A percentile compares a stretch with the other conserved stretches of the same genome.
These are phyloP conservation scores for Fomitopsis pulvina DNA, from an alignment of 768 basidiomycete species.

Conservation along the genomic window DNA sequence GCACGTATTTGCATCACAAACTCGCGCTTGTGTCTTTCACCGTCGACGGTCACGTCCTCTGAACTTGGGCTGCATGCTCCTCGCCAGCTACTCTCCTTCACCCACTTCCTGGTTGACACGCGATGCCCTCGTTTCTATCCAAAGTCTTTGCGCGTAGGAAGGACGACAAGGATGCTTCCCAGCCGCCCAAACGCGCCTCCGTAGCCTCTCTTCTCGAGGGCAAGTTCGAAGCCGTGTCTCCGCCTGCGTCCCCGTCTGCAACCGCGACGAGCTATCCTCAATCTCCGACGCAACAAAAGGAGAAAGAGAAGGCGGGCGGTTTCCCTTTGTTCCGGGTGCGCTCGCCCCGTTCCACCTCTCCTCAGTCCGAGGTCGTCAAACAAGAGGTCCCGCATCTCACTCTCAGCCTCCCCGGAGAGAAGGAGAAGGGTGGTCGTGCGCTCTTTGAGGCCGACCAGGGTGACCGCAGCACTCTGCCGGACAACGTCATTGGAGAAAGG, in stretches of 20 bases:
- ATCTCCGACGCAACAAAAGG: slow-evolving; percentile 25
- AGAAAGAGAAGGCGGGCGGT: slow-evolving; percentile 32
- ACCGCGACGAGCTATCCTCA: slow-evolving; percentile 20
- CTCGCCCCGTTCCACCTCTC: slow-evolving; percentile 34
- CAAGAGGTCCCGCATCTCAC: slow-evolving; percentile 49
- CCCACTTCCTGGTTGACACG: background rate
- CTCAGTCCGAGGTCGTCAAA: slow-evolving; percentile 26
- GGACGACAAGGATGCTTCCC: slow-evolving; percentile 42
- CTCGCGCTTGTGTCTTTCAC: background rate
- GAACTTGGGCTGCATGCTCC: slow-evolving; percentile 2
- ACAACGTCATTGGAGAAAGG: slow-evolving; percentile 49
- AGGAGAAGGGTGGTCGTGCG: slow-evolving; percentile 38
- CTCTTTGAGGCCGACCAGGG: slow-evolving; percentile 58
- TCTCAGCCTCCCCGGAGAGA: slow-evolving; percentile 50
- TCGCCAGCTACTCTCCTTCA: background rate
- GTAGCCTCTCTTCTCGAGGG: slow-evolving; percentile 56
- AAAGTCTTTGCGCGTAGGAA: slow-evolving; percentile 76
- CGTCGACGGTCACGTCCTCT: background rate
- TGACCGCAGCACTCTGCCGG: slow-evolving; percentile 38
- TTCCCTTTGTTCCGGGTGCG: slow-evolving; percentile 48
- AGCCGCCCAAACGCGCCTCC: slow-evolving; percentile 24
- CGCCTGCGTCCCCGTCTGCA: slow-evolving; percentile 32
- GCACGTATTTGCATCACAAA: too few relatives aligned
- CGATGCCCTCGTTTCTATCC: slow-evolving; percentile 63
- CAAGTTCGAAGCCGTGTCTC: slow-evolving; percentile 67